These are phyloP conservation scores for Colletotrichum limetticola DNA, from an alignment of 2,329 filamentous ascomycete species.

Conservation along the genomic window DNA sequence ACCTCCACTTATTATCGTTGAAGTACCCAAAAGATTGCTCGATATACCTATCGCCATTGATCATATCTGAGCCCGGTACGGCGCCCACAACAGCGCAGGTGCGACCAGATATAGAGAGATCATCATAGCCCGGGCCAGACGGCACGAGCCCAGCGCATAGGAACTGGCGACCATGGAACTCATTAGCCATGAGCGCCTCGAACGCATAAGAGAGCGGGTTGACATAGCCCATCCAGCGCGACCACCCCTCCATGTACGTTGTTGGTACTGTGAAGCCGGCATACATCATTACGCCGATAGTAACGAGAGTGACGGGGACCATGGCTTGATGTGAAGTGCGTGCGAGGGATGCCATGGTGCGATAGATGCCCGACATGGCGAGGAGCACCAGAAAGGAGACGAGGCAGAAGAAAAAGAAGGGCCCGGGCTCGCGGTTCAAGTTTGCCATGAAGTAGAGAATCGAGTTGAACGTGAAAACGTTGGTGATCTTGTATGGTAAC, in stretches of 20 bases:
- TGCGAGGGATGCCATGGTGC: constrained; percentile 43
- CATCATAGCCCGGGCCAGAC: constrained; percentile 47
- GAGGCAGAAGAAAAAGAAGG: constrained; percentile 70
- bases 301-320: constrained; percentile 68
- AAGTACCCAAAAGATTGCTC: constrained; percentile 54
- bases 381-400: constrained; percentile 48
- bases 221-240: constrained; percentile 84
- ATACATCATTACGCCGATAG: constrained; percentile 74
- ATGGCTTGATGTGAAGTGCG: constrained; percentile 44
- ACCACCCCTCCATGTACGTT: constrained; percentile 81
- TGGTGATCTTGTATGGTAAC: constrained; percentile 69
- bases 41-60: constrained; percentile 59
- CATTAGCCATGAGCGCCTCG: constrained; percentile 84
- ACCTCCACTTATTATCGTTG: constrained; percentile 56
- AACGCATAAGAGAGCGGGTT: constrained; percentile 85
- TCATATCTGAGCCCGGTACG: constrained; percentile 50
- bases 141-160: constrained; percentile 59
- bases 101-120: constrained; percentile 50
- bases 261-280: constrained; percentile 76
- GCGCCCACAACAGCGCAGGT: constrained; percentile 59
- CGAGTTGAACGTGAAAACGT: constrained; percentile 69
- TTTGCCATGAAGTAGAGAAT: constrained; percentile 76
- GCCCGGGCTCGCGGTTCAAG: constrained; percentile 65
- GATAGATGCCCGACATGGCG: constrained; percentile 44
- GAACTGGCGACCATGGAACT: constrained; percentile 77